Conservation (phyloP, 495 filamentous ascomycete species). For the Cercophora newfieldiana region DNA sequence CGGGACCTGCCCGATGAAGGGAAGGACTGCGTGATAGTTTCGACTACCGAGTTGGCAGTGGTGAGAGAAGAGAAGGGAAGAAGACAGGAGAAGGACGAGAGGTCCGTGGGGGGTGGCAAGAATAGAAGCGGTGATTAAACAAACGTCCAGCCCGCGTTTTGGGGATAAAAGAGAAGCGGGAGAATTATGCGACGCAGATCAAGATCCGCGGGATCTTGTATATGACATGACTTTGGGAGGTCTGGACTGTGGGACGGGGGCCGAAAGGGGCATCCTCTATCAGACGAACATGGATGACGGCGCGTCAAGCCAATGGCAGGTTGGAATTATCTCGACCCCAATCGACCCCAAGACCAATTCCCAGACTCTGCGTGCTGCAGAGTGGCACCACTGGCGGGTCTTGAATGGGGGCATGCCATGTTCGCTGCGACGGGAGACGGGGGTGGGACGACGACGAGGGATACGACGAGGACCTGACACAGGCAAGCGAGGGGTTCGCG, state of each 20-base stretch:
- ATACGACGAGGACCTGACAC: slow-evolving; percentile 17
- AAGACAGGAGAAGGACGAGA: slow-evolving; percentile 15
- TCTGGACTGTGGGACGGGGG: slow-evolving; percentile 7
- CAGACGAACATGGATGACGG: background rate
- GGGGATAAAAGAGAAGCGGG: slow-evolving; percentile 10
- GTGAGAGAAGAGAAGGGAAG: slow-evolving; percentile 21
- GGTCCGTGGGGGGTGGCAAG: slow-evolving; percentile 17
- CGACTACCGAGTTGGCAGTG: slow-evolving; percentile 19
- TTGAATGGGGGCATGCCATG: background rate
- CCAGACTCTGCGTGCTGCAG: slow-evolving; percentile 7
- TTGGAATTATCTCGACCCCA: background rate
- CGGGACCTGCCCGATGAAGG: slow-evolving; percentile 35
- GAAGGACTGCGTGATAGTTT: slow-evolving; percentile 23
- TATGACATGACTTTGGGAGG: slow-evolving; percentile 24
- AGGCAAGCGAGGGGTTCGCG: background rate
- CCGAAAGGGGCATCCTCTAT: slow-evolving; percentile 1
- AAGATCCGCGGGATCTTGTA: slow-evolving; percentile 27
- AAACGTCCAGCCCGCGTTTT: slow-evolving; percentile 13
- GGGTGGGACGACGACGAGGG: background rate
- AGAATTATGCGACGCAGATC: slow-evolving; percentile 31
- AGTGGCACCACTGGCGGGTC: slow-evolving; percentile 13
- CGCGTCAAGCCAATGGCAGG: slow-evolving; percentile 13
- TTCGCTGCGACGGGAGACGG: background rate
- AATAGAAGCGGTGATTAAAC: slow-evolving; percentile 18
- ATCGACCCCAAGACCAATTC: background rate